These are phyloP conservation scores for Aspergillus vadensis DNA, from an alignment of 2,329 filamentous ascomycete genomes.

Conservation along the genomic window DNA sequence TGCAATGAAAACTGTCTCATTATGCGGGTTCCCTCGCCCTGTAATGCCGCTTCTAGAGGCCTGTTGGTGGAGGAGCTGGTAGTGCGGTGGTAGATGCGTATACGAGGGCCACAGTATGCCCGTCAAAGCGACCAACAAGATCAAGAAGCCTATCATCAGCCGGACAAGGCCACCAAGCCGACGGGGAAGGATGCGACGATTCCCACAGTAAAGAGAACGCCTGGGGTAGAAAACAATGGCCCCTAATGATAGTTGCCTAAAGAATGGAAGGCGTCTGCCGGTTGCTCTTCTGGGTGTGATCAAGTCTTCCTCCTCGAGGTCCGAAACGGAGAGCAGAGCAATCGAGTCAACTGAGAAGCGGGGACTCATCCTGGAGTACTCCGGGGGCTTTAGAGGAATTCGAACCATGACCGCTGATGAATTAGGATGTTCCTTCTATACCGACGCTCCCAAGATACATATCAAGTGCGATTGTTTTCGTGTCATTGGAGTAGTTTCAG, in stretches of 20 bases:
- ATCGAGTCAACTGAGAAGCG: neutral
- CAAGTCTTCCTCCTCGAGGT: neutral
- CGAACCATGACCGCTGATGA: neutral
- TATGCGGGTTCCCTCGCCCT: slow-evolving; percentile 52
- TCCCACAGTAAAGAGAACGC: neutral
- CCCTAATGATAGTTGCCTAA: too few species aligned
- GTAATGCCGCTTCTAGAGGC: slow-evolving; percentile 29
- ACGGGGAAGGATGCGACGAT: neutral
- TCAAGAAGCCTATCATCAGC: neutral
- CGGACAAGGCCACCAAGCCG: neutral
- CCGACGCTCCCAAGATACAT: too few species aligned
- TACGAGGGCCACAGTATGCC: slow-evolving; percentile 58
- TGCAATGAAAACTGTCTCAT: slow-evolving; percentile 71
- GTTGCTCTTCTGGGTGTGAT: too few species aligned
- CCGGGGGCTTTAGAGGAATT: neutral
- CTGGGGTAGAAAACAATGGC: too few species aligned
- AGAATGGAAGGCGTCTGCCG: neutral
- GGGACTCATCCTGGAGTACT: neutral
- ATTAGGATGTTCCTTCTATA: too few species aligned
- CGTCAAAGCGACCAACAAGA: slow-evolving; percentile 38
- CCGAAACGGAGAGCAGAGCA: neutral
- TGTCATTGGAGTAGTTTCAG: too few species aligned
- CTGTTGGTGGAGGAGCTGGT: slow-evolving; percentile 41
- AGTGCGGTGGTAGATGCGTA: slow-evolving; percentile 56
- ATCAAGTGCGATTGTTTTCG: too few species aligned